Percentiles rank a stretch among this genome's conserved stretches.
These are phyloP conservation scores for Cantharellus cinnabarinus DNA, from an alignment of 768 basidiomycete species.

Conservation along the genomic window DNA sequence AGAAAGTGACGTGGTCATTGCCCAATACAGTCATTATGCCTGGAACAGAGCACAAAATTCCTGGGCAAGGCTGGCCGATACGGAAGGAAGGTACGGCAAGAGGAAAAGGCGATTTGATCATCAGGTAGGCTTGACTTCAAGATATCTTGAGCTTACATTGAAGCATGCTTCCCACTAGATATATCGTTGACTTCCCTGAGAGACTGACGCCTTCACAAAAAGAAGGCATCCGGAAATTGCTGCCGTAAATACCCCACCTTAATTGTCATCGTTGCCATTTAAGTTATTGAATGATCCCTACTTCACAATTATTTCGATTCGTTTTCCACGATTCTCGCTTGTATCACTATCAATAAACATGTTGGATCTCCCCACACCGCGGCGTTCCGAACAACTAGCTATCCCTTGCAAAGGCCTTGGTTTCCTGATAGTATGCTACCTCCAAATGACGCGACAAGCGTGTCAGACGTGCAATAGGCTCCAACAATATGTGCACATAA, in stretches of 20 bases:
- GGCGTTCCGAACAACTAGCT: too few species aligned
- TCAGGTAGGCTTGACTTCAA: slow-evolving; percentile 25
- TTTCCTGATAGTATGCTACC: too few species aligned
- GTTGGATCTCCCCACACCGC: too few species aligned
- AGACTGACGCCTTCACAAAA: slow-evolving; percentile 56
- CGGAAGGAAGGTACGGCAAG: slow-evolving; percentile 50
- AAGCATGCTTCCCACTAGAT: not conserved
- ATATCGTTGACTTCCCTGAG: slow-evolving; percentile 68
- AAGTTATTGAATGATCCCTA: too few species aligned
- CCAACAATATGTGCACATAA: too few species aligned
- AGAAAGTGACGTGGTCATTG: slow-evolving; percentile 44
- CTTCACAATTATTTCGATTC: too few species aligned
- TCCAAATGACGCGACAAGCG: too few species aligned
- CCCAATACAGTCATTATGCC: slow-evolving; percentile 60
- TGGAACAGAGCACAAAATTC: slow-evolving; percentile 44
- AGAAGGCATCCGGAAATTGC: slow-evolving; percentile 52
- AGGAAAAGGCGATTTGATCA: slow-evolving; percentile 66
- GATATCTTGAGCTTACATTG: not conserved
- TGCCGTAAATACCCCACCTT: slow-evolving; percentile 6
- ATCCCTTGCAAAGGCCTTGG: too few species aligned
- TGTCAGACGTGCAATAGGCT: too few species aligned
- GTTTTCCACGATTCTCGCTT: too few species aligned
- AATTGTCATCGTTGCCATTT: too few species aligned
- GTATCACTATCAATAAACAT: too few species aligned
- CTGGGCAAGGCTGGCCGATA: slow-evolving; percentile 81